Evolutionary conservation across 1,284 basidiomycete genomes (phyloP).

Genomic region (Tilletia horrida): DNA sequence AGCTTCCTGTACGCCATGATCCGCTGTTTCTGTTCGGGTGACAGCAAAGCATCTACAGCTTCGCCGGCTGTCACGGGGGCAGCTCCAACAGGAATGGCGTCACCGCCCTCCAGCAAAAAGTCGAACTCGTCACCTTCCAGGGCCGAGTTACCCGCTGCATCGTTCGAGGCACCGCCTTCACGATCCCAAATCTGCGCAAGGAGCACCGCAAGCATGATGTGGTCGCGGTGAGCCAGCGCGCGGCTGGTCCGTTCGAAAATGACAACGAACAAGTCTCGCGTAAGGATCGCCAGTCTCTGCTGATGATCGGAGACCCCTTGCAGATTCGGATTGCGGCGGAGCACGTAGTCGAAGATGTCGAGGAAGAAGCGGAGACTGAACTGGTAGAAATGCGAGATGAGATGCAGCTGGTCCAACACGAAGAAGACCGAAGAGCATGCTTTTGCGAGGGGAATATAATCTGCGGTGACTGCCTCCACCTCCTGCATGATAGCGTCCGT

Average conservation of each 20-base stretch:
- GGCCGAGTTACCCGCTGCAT: slow-evolving; percentile 55
- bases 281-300: slow-evolving; percentile 74
- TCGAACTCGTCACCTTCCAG: slow-evolving; percentile 76
- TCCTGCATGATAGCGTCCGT: slow-evolving; percentile 93
- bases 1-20: slow-evolving; percentile 51
- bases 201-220: slow-evolving; percentile 83
- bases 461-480: slow-evolving; percentile 89
- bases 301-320: slow-evolving; percentile 72
- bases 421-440: slow-evolving; percentile 98
- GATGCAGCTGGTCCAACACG: slow-evolving; percentile 86
- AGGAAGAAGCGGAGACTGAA: slow-evolving; percentile 98
- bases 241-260: slow-evolving; percentile 87
- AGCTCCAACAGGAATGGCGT: slow-evolving; percentile 57
- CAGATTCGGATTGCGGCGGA: slow-evolving; percentile 86
- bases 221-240: slow-evolving; percentile 84
- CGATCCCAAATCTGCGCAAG: slow-evolving; percentile 86
- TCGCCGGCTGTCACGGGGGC: slow-evolving; percentile 56
- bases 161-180: slow-evolving; percentile 34
- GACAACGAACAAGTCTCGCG: slow-evolving; percentile 84
- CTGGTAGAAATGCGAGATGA: slow-evolving; percentile 97
- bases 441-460: slow-evolving; percentile 90
- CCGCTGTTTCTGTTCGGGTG: slow-evolving; percentile 66
- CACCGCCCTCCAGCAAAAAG: slow-evolving; percentile 82
- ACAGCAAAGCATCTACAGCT: slow-evolving; percentile 37
- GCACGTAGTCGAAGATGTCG: slow-evolving; percentile 92